phyloP scores from a whole-genome alignment of 495 filamentous ascomycete genomes.

The Hyaloscypha variabilis region DNA sequence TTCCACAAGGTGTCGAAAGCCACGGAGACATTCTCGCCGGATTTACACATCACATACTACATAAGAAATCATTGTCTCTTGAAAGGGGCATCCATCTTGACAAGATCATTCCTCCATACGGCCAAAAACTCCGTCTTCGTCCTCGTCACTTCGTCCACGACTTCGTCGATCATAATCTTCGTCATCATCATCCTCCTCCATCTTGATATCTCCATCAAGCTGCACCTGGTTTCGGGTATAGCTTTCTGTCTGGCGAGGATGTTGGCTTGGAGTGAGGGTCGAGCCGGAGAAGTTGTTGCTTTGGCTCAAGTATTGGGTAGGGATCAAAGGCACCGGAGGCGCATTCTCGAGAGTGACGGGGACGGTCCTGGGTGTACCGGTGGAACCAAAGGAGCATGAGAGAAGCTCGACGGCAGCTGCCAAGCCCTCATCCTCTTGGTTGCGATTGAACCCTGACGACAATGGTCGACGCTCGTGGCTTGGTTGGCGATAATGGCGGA shows the following conservation, averaged over 20 bases:
- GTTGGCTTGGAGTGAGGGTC: slow-evolving; percentile 33
- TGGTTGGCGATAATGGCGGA: slow-evolving; percentile 57
- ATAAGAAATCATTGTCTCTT: slow-evolving; percentile 31
- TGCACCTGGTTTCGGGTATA: slow-evolving; percentile 43
- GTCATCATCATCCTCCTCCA: slow-evolving; percentile 74
- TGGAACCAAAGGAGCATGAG: slow-evolving; percentile 90
- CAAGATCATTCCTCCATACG: slow-evolving; percentile 82
- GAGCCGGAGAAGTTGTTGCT: slow-evolving; percentile 39
- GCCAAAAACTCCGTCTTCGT: slow-evolving; percentile 94
- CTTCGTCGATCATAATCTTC: slow-evolving; percentile 73
- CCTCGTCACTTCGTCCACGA: slow-evolving; percentile 74
- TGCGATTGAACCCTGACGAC: slow-evolving; percentile 62
- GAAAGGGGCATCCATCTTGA: not conserved
- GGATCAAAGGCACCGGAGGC: slow-evolving; percentile 85
- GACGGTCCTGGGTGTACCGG: slow-evolving; percentile 74
- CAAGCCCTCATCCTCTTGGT: slow-evolving; percentile 77
- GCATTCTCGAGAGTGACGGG: slow-evolving; percentile 75
- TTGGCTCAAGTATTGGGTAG: slow-evolving; percentile 65
- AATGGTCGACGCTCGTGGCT: slow-evolving; percentile 61
- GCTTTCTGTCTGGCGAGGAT: slow-evolving; percentile 37
- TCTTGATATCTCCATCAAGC: slow-evolving; percentile 60
- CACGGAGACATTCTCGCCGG: slow-evolving; percentile 47
- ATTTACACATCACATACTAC: slow-evolving; percentile 29
- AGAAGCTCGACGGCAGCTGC: slow-evolving; percentile 89
- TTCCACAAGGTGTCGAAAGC: slow-evolving; percentile 60